phyloP scores from a whole-genome alignment of 352 stramenopile genomes.

The Phytopythium mirpurense region DNA sequence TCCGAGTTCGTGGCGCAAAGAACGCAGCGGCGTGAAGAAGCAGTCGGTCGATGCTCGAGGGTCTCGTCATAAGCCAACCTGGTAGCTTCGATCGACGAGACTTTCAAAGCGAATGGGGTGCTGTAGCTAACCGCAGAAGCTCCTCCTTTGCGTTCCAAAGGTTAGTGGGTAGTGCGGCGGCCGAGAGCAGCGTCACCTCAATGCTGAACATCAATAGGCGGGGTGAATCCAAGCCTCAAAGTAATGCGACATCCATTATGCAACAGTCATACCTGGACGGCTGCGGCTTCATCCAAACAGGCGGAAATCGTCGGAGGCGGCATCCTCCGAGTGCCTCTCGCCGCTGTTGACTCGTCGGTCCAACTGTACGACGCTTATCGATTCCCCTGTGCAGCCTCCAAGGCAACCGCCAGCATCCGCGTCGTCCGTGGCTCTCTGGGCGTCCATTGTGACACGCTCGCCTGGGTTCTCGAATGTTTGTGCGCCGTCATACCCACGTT shows the following conservation, averaged over 20 bases:
- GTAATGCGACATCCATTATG: no score
- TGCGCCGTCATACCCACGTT: background rate
- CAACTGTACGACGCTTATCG: background rate
- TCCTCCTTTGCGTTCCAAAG: background rate
- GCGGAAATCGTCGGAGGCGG: background rate
- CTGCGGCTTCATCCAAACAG: background rate
- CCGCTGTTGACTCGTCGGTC: background rate
- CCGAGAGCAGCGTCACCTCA: no score
- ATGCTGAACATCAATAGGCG: no score
- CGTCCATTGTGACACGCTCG: no score
- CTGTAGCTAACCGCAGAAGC: background rate
- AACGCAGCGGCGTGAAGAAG: background rate
- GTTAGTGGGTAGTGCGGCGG: no score
- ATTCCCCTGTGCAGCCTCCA: background rate
- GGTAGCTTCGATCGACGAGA: background rate
- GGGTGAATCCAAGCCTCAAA: no score
- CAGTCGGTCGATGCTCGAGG: background rate
- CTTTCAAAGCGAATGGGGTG: background rate
- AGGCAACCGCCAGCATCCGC: background rate
- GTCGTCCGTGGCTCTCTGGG: background rate
- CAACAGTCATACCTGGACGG: background rate
- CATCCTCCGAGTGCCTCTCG: background rate
- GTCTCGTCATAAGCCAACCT: no score
- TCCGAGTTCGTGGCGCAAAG: no score
- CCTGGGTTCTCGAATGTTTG: background rate